These are phyloP conservation scores for Oryza punctata DNA, from an alignment of 176 grass and related monocot genomes.

Conservation along the genomic window DNA sequence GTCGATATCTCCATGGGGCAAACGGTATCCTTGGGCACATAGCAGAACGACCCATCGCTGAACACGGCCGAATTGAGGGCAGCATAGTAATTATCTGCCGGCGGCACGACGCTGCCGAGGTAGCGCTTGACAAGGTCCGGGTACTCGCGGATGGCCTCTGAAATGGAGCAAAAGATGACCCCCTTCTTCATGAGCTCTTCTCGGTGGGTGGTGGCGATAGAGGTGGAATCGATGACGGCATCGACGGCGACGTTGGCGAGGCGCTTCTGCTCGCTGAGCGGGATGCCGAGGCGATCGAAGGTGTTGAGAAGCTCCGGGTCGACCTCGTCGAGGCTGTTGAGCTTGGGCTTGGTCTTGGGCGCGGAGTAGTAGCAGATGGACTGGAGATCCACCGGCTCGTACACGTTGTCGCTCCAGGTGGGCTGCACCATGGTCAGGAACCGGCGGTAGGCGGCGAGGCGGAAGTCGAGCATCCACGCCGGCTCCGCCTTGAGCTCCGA, in stretches of 20 bases:
- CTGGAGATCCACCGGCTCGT: constrained; percentile 77
- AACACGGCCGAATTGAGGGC: constrained; percentile 94
- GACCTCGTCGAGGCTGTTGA: constrained; percentile 81
- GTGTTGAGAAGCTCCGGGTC: constrained; percentile 78
- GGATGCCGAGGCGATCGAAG: constrained; percentile 89
- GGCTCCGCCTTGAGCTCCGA: constrained; percentile 92
- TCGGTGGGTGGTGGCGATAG: constrained; percentile 89
- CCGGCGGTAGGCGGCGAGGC: constrained; percentile 72
- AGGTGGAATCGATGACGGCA: constrained; percentile 91
- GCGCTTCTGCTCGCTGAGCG: constrained; percentile 91
- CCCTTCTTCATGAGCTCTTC: constrained; percentile 77
- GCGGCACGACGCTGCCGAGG: constrained; percentile 71
- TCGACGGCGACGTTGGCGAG: constrained; percentile 94
- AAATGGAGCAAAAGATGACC: constrained; percentile 98
- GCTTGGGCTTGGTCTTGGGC: constrained; percentile 91
- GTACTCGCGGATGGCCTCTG: constrained; percentile 90
- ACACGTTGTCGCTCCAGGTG: constrained; percentile 87
- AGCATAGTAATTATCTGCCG: constrained; percentile 85
- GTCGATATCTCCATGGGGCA: constrained; percentile 97
- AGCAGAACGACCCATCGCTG: constrained; percentile 97
- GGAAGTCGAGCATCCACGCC: constrained; percentile 89
- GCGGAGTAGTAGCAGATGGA: constrained; percentile 93
- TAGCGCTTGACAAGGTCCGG: constrained; percentile 75
- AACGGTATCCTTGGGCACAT: constrained; percentile 86
- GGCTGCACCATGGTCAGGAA: constrained; percentile 83